phyloP scores from a whole-genome alignment of 371 early-diverging fungal genomes.

The Syncephalastrum contaminatum region DNA sequence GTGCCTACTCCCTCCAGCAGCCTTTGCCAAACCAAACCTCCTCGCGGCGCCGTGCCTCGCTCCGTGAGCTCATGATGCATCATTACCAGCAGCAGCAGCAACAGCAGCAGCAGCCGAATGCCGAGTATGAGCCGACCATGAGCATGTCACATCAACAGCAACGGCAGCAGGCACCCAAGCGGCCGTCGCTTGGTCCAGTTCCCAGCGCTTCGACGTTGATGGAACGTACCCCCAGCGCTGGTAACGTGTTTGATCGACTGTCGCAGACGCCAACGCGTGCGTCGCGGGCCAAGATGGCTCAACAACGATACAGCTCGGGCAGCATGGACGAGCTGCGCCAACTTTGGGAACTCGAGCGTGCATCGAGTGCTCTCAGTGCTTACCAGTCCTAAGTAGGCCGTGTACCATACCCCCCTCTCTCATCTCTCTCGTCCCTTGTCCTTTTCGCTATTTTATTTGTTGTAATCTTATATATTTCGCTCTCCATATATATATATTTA shows the following conservation, averaged over 20 bases:
- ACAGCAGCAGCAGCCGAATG: background rate
- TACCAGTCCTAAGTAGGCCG: no score
- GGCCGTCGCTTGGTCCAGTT: background rate
- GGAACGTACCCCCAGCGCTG: conserved; percentile 25
- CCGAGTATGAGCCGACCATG: no score
- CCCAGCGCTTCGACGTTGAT: conserved; percentile 11
- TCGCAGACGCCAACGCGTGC: conserved; percentile 46
- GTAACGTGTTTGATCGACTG: conserved; percentile 44
- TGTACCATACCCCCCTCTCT: no score
- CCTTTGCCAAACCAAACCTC: conserved; percentile 15
- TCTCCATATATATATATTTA: no score
- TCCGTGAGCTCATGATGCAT: conserved; percentile 33
- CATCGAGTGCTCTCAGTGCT: conserved; percentile 28
- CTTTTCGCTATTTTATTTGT: no score
- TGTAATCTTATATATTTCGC: no score
- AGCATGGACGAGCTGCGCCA: conserved; percentile 25
- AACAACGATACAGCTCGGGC: conserved; percentile 24
- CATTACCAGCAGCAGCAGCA: background rate
- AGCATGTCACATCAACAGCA: background rate
- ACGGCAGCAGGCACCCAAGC: background rate
- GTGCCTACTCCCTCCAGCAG: conserved; percentile 30
- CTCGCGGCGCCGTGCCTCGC: conserved; percentile 33
- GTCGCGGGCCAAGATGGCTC: conserved; percentile 42
- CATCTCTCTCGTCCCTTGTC: no score
- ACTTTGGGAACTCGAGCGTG: conserved; percentile 22